These are phyloP conservation scores for Magnusiomyces fungicola DNA, from an alignment of 1,139 yeast genomes.

Conservation along the genomic window DNA sequence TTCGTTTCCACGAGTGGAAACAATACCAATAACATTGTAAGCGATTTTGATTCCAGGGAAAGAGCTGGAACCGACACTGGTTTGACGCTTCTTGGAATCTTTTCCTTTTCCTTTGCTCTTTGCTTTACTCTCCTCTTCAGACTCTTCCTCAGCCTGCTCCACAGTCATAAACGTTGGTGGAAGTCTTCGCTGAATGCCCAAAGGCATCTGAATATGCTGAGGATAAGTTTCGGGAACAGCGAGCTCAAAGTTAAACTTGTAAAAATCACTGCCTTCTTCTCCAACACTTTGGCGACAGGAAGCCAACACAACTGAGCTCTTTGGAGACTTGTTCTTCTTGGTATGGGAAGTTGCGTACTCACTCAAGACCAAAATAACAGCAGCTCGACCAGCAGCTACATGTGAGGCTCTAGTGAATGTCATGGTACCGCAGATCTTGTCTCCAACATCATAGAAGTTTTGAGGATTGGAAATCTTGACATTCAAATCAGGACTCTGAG, in stretches of 20 bases:
- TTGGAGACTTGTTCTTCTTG: background rate
- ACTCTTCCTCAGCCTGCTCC: background rate
- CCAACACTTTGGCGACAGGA: conserved; percentile 1
- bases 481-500: background rate
- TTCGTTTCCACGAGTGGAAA: background rate
- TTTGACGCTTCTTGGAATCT: too few species aligned
- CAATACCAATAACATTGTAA: background rate
- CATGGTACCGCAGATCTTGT: background rate
- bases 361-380: background rate
- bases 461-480: background rate
- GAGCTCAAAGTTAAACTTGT: background rate
- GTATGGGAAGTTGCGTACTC: background rate
- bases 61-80: background rate
- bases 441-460: conserved; percentile 1
- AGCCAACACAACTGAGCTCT: background rate
- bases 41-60: background rate
- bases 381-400: background rate
- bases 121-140: too few species aligned
- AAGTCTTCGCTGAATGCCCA: background rate
- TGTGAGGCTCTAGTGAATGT: background rate
- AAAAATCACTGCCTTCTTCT: background rate
- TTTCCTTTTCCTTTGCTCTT: too few species aligned
- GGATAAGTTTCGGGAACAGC: background rate
- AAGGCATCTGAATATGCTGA: background rate
- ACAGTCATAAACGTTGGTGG: conserved; percentile 1